phyloP scores from a whole-genome alignment of 1,139 yeast species.

The Sugiyamaella grinbergsii region DNA sequence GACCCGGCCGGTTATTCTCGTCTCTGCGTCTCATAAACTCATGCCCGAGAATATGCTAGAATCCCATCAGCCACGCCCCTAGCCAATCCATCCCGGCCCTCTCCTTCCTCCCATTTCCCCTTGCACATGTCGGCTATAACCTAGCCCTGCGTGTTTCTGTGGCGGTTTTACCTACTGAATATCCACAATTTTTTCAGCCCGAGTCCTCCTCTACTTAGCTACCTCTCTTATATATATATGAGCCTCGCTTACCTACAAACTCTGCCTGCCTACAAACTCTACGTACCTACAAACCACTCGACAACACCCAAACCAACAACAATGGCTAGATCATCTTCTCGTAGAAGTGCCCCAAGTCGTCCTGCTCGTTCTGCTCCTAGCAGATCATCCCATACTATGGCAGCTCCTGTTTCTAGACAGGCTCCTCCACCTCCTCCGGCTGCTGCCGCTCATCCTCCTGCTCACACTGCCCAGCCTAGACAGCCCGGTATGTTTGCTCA shows the following conservation, averaged over 20 bases:
- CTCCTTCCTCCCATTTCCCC: too few relatives aligned
- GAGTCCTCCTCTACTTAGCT: too few relatives aligned
- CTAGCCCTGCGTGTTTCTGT: neutral
- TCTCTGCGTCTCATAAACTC: too few relatives aligned
- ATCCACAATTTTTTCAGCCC: constrained; percentile 4
- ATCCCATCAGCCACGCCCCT: too few relatives aligned
- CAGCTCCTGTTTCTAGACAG: constrained; percentile 56
- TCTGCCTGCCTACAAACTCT: too few relatives aligned
- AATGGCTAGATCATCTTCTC: constrained; percentile 57
- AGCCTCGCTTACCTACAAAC: too few relatives aligned
- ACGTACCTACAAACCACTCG: constrained; percentile 9
- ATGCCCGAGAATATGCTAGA: too few relatives aligned
- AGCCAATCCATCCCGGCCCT: too few relatives aligned
- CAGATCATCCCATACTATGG: constrained; percentile 76
- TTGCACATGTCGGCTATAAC: too few relatives aligned
- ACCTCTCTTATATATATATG: neutral
- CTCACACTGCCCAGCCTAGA: constrained; percentile 50
- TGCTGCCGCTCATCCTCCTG: constrained; percentile 41
- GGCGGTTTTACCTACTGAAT: constrained; percentile 6
- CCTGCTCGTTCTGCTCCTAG: constrained; percentile 55
- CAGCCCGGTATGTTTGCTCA: constrained; percentile 94
- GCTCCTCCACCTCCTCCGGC: constrained; percentile 49
- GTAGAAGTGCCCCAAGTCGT: constrained; percentile 51
- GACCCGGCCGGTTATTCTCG: too few relatives aligned
- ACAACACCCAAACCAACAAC: constrained; percentile 20